Conservation (phyloP, 768 basidiomycete genomes). For the Auricularia cornea region DNA sequence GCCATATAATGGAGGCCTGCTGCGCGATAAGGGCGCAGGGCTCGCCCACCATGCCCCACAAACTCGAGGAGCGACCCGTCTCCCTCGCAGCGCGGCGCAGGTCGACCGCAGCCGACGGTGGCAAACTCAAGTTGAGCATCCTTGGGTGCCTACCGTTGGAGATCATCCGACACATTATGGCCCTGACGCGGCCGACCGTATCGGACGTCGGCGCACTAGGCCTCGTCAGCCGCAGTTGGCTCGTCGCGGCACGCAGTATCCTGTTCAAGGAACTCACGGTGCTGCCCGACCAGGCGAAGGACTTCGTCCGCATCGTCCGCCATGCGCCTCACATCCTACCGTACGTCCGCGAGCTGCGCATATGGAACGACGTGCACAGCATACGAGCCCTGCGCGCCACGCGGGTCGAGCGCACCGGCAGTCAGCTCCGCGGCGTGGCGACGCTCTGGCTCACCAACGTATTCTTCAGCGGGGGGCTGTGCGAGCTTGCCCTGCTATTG, state of each 20-base stretch:
- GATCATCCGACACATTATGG: not conserved
- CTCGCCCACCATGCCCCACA: too few relatives aligned
- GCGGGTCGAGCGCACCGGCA: not conserved
- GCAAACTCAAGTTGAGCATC: too few relatives aligned
- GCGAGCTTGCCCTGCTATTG: too few relatives aligned
- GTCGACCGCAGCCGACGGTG: too few relatives aligned
- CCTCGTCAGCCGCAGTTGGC: not conserved
- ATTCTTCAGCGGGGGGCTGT: too few relatives aligned
- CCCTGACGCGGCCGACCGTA: not conserved
- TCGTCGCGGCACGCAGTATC: not conserved
- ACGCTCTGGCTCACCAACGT: too few relatives aligned
- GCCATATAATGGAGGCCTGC: too few relatives aligned
- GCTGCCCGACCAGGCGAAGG: not conserved
- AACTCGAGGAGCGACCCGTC: too few relatives aligned
- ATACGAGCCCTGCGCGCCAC: not conserved
- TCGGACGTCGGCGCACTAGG: not conserved
- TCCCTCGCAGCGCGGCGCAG: too few relatives aligned
- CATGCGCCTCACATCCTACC: not conserved
- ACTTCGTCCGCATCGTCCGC: not conserved
- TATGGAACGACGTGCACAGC: not conserved
- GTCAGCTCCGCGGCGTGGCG: not conserved
- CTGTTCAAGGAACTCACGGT: not conserved
- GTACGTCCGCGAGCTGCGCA: not conserved
- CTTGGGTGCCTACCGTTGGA: not conserved
- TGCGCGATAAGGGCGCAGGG: too few relatives aligned